Conservation (phyloP, 805 yeast species). For the Pichia heedii region DNA sequence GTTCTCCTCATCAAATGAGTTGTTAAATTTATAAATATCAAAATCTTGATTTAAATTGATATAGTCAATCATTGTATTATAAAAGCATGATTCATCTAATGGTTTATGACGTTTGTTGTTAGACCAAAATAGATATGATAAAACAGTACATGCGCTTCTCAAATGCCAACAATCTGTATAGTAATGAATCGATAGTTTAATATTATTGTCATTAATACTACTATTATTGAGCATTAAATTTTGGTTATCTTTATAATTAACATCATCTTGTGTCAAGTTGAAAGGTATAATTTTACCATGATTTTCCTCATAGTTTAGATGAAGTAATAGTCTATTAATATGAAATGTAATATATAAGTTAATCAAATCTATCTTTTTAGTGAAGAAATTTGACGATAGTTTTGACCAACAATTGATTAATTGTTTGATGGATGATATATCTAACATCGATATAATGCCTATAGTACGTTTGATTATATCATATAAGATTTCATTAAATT, state of each 20-base stretch:
- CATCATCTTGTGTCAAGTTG: conserved; percentile 19
- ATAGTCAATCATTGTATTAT: conserved; percentile 75
- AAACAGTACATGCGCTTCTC: conserved; percentile 50
- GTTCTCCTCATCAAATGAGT: conserved; percentile 18
- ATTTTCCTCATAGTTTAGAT: conserved; percentile 17
- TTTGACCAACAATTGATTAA: conserved; percentile 48
- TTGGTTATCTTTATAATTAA: conserved; percentile 20
- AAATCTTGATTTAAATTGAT: conserved; percentile 72
- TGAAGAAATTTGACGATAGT: conserved; percentile 35
- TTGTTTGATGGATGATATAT: conserved; percentile 31
- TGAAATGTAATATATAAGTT: conserved; percentile 77
- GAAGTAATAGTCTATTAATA: conserved; percentile 43
- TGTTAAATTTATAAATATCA: conserved; percentile 65
- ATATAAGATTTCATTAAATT: conserved; percentile 45
- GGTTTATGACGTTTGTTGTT: conserved; percentile 29
- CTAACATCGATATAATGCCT: conserved; percentile 54
- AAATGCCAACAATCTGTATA: conserved; percentile 83
- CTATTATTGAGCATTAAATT: no score
- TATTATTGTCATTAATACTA: no score
- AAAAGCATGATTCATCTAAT: conserved; percentile 42
- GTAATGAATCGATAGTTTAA: conserved; percentile 41
- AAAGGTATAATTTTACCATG: conserved; percentile 11
- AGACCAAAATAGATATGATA: conserved; percentile 48
- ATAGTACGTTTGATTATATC: conserved; percentile 60
- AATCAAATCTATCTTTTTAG: conserved; percentile 50